Evolutionary conservation across 2,329 filamentous ascomycete species (phyloP).

Genomic region (Aspergillus nomiae): DNA sequence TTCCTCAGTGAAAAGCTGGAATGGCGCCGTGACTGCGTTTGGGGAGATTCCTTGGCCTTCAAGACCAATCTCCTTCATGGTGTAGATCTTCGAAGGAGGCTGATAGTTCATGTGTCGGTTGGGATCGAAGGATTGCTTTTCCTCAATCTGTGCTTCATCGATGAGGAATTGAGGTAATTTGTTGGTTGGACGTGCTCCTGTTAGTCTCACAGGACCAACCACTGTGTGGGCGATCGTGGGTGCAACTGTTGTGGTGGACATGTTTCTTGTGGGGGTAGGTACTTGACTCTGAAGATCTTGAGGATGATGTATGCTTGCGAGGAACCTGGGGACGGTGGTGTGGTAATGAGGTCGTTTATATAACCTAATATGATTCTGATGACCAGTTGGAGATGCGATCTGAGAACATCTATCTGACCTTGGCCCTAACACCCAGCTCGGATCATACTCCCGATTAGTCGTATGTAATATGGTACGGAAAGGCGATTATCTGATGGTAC

Average conservation of each 20-base stretch:
- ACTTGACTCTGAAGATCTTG: neutral
- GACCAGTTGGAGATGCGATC: neutral
- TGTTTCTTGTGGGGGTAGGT: neutral
- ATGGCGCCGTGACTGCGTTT: conserved; percentile 64
- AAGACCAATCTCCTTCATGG: conserved; percentile 58
- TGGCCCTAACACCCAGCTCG: neutral
- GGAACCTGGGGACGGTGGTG: fast-evolving
- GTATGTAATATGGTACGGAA: neutral
- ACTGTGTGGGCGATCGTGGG: neutral
- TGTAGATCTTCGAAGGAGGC: conserved; percentile 52
- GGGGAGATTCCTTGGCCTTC: conserved; percentile 60
- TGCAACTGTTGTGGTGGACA: neutral
- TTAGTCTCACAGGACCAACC: conserved; percentile 15
- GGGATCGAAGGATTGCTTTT: conserved; percentile 49
- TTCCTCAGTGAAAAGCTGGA: conserved; percentile 62
- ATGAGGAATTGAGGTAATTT: conserved; percentile 17
- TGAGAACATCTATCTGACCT: neutral
- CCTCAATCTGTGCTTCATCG: neutral
- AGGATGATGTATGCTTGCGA: neutral
- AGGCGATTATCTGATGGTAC: neutral
- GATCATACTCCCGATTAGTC: neutral
- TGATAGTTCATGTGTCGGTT: conserved; percentile 57
- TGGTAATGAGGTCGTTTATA: neutral
- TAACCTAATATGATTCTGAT: neutral
- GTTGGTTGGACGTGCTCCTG: conserved; percentile 19